Base-by-base conservation (phyloP, 2,329 filamentous ascomycete genomes). In the Fusarium verticillioides region DNA sequence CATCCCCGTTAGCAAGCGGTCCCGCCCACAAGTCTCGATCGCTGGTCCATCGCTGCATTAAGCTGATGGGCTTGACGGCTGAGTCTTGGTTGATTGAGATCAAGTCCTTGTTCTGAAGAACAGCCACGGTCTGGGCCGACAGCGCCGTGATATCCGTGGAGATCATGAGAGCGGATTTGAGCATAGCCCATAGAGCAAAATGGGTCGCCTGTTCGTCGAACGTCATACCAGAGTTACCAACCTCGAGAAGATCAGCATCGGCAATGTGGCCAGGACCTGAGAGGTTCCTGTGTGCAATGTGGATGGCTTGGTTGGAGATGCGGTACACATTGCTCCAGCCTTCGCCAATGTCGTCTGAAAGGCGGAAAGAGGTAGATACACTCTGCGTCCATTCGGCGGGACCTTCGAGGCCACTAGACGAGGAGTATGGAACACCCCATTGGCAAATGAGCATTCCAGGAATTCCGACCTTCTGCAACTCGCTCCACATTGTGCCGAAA, bases 21-120 rank as follows among this genome's bases (percentile, higher is more conserved):
- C 54, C 54, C 30, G 54, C 54, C 54, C 54, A 58, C 54, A 58
- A 36, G 30, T 58, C 54, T 36, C 40, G 54, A 36, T 58, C 54
- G n/a, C 30, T 15, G 15, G 40, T 46, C 54, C 54, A 58, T 46
- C 54, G 40, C 18, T 58, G 40, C n/a, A 58, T 40, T 12, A 58
- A n/a, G 40, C 13, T 36, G 18, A 58, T 9, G 9, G 54, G 54
- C 5, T 46, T 46, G 4, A 58, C 54, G 8, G 40, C 39, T 26
- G 39, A 7, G 4, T 58, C 54, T 7, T 58, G 54, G 13, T 58
- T 58, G 13, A 58, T 58, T 2, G 40, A 36, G 30, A 46, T 58
- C 7, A 58, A 21, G 9, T 58, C 40, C n/a, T 58, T 58, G 54
- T 58, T 58, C 30, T 58, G 54, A 18, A 58, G 54, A 26, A 58